Base-by-base conservation (phyloP, 345 rosid genomes). In the Eucalyptus cloeziana region DNA sequence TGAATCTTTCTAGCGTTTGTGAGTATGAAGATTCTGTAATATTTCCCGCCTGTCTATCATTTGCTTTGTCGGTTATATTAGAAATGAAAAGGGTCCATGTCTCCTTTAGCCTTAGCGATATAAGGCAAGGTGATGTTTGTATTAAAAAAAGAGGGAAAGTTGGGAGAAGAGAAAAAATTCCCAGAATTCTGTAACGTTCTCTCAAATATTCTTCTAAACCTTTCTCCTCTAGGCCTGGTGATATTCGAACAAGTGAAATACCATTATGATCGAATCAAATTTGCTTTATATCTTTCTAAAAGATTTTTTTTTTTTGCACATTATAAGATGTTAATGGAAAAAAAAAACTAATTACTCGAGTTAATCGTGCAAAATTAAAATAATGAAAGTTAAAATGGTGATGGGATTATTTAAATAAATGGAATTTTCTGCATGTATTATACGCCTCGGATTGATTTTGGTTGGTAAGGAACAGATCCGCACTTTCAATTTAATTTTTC, bases 111-210 rank as follows among this genome's bases (percentile, higher is more conserved):
- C 24, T 69, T 16, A 8, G 2, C 6, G 10, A 37, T 33, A 33
- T 17, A 69, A 69, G 80, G 24, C 80, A 40, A 16, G 24, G 43
- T 7, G 80, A 69, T 33, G 21, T 2, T 67, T 67, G 25, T 17
- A 69, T 14, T 69, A 31, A 31, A 33, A 58, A 8, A 71, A 19
- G 10, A 8, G 40, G 40, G 43, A 30, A 69, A 31, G 22, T 67
- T 5, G 40, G 22, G 79, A 67, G 40, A 31, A 13, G 40, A 31
- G 17, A 33, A 33, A 27, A 71, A 8, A 0, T 71, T 71, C 44
- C 25, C 81, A 10, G 14, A 19, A 71, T 71, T 1, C 2, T 17
- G 6, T 37, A 37, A 19, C 6, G 7, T 19, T 0, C 44, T 2
- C 25, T 17, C 24, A 5, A 71, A 33, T 71, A 9, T 33, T 71